Percentiles rank a stretch among this genome's conserved stretches.
Evolutionary conservation across 2,329 filamentous ascomycete species (phyloP).

Genomic region (Aspergillus luchuensis): DNA sequence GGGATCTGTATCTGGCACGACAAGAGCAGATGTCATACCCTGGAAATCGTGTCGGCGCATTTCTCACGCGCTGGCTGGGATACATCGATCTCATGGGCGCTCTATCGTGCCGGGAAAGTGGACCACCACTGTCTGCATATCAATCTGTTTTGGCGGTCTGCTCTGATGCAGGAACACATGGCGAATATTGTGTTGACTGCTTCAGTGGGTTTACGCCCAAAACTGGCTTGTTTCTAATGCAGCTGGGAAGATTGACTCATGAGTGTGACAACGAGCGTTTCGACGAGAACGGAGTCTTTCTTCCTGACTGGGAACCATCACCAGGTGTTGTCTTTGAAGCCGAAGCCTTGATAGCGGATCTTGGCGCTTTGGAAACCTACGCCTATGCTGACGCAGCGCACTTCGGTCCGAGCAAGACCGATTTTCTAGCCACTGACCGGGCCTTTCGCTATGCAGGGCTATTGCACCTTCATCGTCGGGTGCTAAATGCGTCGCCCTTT

Average conservation of each 20-base stretch:
- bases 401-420: constrained; percentile 44
- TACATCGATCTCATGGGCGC: constrained; percentile 80
- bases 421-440: constrained; percentile 68
- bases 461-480: constrained; percentile 73
- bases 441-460: constrained; percentile 79
- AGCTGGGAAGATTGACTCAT: constrained; percentile 70
- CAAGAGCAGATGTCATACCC: constrained; percentile 58
- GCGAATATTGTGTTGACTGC: constrained; percentile 74
- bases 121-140: constrained; percentile 56
- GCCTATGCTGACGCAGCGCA: constrained; percentile 44
- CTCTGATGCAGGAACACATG: constrained; percentile 56
- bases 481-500: constrained; percentile 62
- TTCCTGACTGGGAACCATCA: constrained; percentile 61
- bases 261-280: constrained; percentile 68
- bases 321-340: constrained; percentile 59
- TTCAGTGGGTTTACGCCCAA: constrained; percentile 76
- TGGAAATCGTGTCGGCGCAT: constrained; percentile 65
- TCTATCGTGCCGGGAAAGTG: constrained; percentile 62
- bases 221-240: constrained; percentile 70
- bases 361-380: constrained; percentile 57
- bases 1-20: constrained; percentile 71
- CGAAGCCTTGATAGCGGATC: constrained; percentile 60
- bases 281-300: constrained; percentile 54
- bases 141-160: constrained; percentile 49
- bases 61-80: constrained; percentile 79